Base-by-base conservation (phyloP, 805 yeast genomes). In the Starmerella cellae region DNA sequence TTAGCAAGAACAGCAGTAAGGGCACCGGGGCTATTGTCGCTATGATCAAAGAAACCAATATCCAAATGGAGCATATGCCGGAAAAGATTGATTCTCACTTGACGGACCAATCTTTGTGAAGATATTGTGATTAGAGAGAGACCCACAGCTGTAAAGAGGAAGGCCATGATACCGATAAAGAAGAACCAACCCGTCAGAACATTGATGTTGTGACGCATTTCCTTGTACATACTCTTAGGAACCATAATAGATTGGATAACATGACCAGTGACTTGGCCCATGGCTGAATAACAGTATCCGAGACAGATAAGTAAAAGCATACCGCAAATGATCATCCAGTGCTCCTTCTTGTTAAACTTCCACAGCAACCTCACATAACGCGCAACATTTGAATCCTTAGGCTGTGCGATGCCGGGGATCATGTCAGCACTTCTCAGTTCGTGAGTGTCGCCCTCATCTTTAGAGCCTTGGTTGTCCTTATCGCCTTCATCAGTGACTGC, bases 201-300 rank as follows among this genome's bases (percentile, higher is more conserved):
- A 46, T 64, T 62, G 41, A 65, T 53, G 8, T 55, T 46, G 34
- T 50, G 53, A 13, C 65, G 58, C 67, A 64, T 63, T 13, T 55
- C 39, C 13, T 36, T 45, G 41, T 59, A 62, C 37, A 44, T 20
- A n/a, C 44, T 48, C 27, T 57, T 57, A 2, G 61, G 48, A 1
- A 61, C 64, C 45, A 60, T 59, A 41, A 66, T 52, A 2, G 63
- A 55, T 13, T 52, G 43, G 34, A 64, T 55, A 18, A 57, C 53
- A 29, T 58, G 59, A n/a, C 64, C 67, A 32, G 60, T 60, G 34
- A 66, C 53, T 41, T 63, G 55, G 32, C 62, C 57, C 50, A 60
- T 51, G 8, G 64, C 56, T 13, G 65, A 60, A 46, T 60, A 64
- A 17, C 64, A 65, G 42, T 60, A 55, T 5, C 69, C 69, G 17